These are phyloP conservation scores for Prunella vulgaris DNA, from an alignment of 257 asterid species.

Conservation along the genomic window DNA sequence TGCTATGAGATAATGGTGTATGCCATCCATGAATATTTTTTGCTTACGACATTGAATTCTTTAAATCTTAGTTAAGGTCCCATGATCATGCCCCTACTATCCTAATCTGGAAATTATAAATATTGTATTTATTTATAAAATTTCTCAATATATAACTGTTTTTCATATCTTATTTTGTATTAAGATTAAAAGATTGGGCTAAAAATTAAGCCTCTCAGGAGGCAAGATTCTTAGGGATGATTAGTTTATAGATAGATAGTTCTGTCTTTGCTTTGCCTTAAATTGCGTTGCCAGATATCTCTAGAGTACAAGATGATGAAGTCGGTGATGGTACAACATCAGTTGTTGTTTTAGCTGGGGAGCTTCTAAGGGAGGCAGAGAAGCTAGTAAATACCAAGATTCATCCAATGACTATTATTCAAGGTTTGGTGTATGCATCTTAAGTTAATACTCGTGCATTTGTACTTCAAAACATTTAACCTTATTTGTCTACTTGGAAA, in stretches of 20 bases:
- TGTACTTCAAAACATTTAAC: background rate
- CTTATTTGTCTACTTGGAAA: background rate
- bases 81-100: background rate
- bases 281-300: slow-evolving; percentile 57
- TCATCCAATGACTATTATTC: slow-evolving; percentile 91
- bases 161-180: background rate
- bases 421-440: slow-evolving; percentile 45
- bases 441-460: background rate
- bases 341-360: slow-evolving; percentile 97
- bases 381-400: slow-evolving; percentile 83
- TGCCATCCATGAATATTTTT: too few species aligned
- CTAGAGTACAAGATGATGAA: slow-evolving; percentile 98
- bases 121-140: background rate
- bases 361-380: slow-evolving; percentile 96
- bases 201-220: background rate
- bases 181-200: slow-evolving; percentile 1
- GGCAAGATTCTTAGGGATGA: background rate
- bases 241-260: background rate
- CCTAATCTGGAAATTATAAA: background rate
- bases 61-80: background rate
- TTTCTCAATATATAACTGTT: background rate
- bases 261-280: slow-evolving; percentile 21
- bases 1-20: background rate
- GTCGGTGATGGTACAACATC: slow-evolving; percentile 99
- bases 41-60: too few species aligned